Evolutionary conservation across 768 basidiomycete species (phyloP).

Genomic region (Steccherinum ochraceum): DNA sequence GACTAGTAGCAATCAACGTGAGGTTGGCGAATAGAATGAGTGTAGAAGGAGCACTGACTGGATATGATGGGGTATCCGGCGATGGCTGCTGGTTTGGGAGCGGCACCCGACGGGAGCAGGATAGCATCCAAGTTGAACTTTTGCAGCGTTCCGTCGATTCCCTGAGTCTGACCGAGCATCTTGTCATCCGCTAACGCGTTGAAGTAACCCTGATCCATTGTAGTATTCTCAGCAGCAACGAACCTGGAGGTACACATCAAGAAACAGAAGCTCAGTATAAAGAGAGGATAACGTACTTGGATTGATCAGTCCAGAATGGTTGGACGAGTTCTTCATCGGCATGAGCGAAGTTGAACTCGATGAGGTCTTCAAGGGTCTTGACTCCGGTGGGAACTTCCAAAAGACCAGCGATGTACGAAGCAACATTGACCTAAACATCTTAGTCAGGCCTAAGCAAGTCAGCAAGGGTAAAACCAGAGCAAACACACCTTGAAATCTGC

Average conservation of each 20-base stretch:
- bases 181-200: conserved; percentile 21
- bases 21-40: background rate
- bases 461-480: background rate
- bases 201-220: conserved; percentile 22
- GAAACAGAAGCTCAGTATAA: background rate
- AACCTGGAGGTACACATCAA: too few relatives aligned
- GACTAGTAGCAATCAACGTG: conserved; percentile 28
- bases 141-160: conserved; percentile 26
- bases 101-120: conserved; percentile 26
- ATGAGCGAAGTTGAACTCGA: conserved; percentile 49
- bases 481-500: conserved; percentile 51
- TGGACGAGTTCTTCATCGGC: conserved; percentile 39
- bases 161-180: conserved; percentile 21
- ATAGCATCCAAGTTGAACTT: conserved; percentile 25
- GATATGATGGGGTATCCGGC: conserved; percentile 62
- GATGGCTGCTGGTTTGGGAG: conserved; percentile 34
- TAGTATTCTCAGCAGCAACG: conserved; percentile 18
- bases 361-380: conserved; percentile 48
- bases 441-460: too few relatives aligned
- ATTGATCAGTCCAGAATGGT: conserved; percentile 30
- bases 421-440: conserved; percentile 41
- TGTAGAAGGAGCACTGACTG: too few relatives aligned
- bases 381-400: conserved; percentile 51
- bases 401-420: conserved; percentile 40
- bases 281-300: conserved; percentile 15